Evolutionary conservation across 768 basidiomycete genomes (phyloP), one percentile per base, ranked within the genome.

Genomic region (Neoboletus brunneissimus): DNA sequence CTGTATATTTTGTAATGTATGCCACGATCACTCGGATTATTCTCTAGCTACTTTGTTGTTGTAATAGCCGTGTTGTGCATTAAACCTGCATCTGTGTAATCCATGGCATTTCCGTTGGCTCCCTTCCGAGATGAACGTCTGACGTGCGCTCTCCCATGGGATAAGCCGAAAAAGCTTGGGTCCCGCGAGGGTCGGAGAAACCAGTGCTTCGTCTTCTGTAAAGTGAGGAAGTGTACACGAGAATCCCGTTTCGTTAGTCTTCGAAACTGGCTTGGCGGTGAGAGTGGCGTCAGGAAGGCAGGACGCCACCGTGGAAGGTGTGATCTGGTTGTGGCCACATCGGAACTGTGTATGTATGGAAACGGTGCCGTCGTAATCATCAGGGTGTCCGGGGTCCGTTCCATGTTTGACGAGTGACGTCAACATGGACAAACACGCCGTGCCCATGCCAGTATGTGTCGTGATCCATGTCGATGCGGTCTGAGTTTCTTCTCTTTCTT

Each of bases 1-100:
- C 3, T 58, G 54, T 65, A 57, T 68, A 65, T 68, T 48, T 16
- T 65, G 48, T 67, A 69, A 48, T 25, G 46, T 64, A 69, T 35
- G 41, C 22, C 48, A 45, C 51, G 63, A 60, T 56, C 63, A n/a
- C 37, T 58, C 64, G 56, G 51, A 56, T 47, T 48, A 42, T 20
- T 42, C 13, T 23, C 32, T 51, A 50, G 22, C 23, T 48, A 43
- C 34, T 18, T 25, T 58, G 41, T 35, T 58, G 52, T 67, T 59
- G 38, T 70, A 58, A 46, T 62, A 48, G 38, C 31, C 12, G 22
- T 49, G 55, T 58, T 50, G 48, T 48, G 47, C 48, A 37, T 42
- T 49, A 42, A 29, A 37, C 44, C 13, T 58, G 38, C 20, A 43
- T 45, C 27, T 7, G 27, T 53, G 53, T 53, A 57, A 54, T 64